Conservation (phyloP, 371 early-diverging fungal species). For the Saksenaea vasiformis region DNA sequence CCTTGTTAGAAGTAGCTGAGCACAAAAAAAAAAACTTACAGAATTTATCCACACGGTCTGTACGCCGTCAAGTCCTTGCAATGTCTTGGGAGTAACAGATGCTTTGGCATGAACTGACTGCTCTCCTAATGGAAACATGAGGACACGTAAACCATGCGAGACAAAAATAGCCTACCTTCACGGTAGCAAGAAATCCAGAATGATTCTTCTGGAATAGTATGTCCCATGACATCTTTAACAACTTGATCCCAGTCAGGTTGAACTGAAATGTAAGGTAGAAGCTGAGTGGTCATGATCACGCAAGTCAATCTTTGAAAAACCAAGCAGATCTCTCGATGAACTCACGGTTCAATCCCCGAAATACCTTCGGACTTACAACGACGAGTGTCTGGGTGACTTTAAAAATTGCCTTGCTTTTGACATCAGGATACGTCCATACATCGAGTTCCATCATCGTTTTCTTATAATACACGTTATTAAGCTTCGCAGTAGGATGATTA, state of each 20-base stretch:
- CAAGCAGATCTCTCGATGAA: no score
- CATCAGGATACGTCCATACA: no score
- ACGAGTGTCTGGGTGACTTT: no score
- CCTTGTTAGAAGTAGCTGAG: not conserved
- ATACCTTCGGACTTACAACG: no score
- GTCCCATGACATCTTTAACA: conserved; percentile 31
- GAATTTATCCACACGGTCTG: conserved; percentile 24
- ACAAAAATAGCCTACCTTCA: conserved; percentile 30
- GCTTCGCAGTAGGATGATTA: no score
- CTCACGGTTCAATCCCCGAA: no score
- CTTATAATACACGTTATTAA: no score
- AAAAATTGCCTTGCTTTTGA: no score
- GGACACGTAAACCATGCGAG: not conserved
- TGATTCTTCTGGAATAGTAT: conserved; percentile 24
- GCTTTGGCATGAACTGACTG: conserved; percentile 12
- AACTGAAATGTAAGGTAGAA: conserved; percentile 38
- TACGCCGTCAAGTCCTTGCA: conserved; percentile 29
- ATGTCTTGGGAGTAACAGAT: not conserved
- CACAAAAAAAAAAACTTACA: conserved; percentile 17
- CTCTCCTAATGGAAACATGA: conserved; percentile 7
- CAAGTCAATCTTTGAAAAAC: not conserved
- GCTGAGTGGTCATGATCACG: conserved; percentile 5
- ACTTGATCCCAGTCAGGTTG: conserved; percentile 49
- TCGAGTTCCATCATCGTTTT: no score
- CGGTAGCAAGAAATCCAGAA: conserved; percentile 62